These are phyloP conservation scores for Penicillium herquei DNA, from an alignment of 495 filamentous ascomycete genomes.

Conservation along the genomic window DNA sequence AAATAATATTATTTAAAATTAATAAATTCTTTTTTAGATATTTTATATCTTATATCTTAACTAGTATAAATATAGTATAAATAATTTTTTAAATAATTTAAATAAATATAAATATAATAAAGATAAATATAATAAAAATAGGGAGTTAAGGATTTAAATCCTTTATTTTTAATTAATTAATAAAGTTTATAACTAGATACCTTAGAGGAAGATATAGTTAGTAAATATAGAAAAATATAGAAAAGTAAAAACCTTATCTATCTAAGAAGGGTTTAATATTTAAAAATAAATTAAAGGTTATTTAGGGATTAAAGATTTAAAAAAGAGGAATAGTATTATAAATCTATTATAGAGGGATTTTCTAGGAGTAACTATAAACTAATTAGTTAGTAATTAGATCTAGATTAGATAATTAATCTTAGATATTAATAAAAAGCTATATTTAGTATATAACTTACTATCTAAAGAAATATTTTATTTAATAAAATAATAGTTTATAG, in stretches of 20 bases:
- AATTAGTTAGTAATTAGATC: neutral
- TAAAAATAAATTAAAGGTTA: neutral
- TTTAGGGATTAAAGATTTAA: neutral
- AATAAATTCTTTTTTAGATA: neutral
- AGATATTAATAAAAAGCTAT: too few species aligned
- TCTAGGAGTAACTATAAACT: neutral
- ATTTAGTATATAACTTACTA: neutral
- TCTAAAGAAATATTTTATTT: neutral
- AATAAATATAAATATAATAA: neutral
- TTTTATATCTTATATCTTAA: neutral
- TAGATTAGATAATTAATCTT: too few species aligned
- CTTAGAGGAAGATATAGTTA: neutral
- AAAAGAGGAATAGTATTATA: constrained; percentile 2
- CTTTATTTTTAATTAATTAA: neutral
- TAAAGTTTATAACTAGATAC: constrained; percentile 1
- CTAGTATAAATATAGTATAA: neutral
- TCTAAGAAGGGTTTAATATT: neutral
- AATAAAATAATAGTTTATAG: neutral
- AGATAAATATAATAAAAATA: constrained; percentile 2
- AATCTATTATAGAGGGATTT: neutral
- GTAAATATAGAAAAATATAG: neutral
- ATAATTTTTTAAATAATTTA: neutral
- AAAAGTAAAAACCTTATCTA: neutral
- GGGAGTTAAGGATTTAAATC: neutral
- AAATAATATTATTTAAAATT: neutral